Percentiles rank a stretch among this genome's conserved stretches.
These are phyloP conservation scores for Stephania cephalantha DNA, from an alignment of 164 flowering plant species.

Conservation along the genomic window DNA sequence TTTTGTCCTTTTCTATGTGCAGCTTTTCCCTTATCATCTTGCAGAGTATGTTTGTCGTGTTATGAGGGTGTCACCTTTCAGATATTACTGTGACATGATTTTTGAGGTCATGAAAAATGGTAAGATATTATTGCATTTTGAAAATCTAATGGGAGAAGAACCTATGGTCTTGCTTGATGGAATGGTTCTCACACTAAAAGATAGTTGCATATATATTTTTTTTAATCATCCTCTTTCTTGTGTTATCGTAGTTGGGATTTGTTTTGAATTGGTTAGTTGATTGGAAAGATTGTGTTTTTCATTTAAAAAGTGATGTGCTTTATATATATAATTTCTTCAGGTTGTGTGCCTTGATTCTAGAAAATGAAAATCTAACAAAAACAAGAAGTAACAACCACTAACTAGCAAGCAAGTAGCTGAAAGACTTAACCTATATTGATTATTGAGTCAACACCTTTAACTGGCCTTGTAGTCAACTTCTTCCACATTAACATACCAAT, in stretches of 20 bases:
- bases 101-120: slow-evolving; percentile 99
- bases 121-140: slow-evolving; percentile 25
- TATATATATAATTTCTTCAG: no score
- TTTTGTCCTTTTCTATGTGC: slow-evolving; percentile 26
- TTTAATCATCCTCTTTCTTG: not conserved
- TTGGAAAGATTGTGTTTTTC: not conserved
- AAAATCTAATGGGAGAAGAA: not conserved
- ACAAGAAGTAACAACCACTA: no score
- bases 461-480: no score
- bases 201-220: not conserved
- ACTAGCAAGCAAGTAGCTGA: no score
- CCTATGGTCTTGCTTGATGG: not conserved
- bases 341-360: no score
- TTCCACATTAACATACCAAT: no score
- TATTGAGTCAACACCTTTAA: no score
- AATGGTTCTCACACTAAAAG: not conserved
- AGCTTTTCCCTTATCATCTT: slow-evolving; percentile 98
- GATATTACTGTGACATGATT: slow-evolving; percentile 97
- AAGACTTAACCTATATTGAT: no score
- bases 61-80: slow-evolving; percentile 94
- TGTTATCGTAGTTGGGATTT: not conserved
- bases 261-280: not conserved
- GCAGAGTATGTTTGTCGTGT: slow-evolving; percentile 96
- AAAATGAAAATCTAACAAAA: no score
- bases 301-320: no score